Base-by-base conservation (phyloP, 192 early-diverging fungal species). In the Radiomyces spectabilis region DNA sequence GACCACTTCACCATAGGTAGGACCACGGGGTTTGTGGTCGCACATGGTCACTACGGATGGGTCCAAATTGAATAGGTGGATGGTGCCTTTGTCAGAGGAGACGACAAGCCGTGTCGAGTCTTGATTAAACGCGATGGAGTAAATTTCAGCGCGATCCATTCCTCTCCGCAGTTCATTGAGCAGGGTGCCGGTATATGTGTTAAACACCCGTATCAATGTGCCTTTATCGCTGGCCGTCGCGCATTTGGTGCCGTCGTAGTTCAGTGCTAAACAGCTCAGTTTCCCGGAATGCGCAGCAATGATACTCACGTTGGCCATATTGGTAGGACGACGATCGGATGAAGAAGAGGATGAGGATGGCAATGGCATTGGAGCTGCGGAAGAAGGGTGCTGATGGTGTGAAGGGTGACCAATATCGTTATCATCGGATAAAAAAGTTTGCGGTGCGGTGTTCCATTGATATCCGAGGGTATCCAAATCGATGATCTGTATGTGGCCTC, bases 61-160 rank as follows among this genome's bases (percentile, higher is more conserved):
- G 54, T 87, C 85, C 13, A 97, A 77, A 47, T 91, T 88, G 56
- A 97, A 97, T 8, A 97, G 74, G 62, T 97, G 95, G 5, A 95
- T 83, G 1, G 95, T 97, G 13, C 88, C 91, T 51, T 93, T 93
- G 71, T 95, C 92, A 0, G 87, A 91, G 5, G 91, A 85, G 18
- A 91, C 89, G 55, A 86, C 87, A 29, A 97, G 66, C 10, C 85
- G 70, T 1, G 81, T 87, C n/a, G 74, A 81, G 41, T 86, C 84
- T 33, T 75, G 73, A 44, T 84, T 86, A 59, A 97, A 95, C n/a
- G 89, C 86, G 38, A 98, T 88, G 41, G 81, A 76, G 69, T 85
- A 93, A 21, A 98, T 95, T 48, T 85, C 84, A 0, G 93, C 93
- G 15, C 83, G 73, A 56, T 95, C 93, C 37, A 86, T 80, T 8